phyloP scores from a whole-genome alignment of 441 rosid genomes.

The Pelargonium citronellum region DNA sequence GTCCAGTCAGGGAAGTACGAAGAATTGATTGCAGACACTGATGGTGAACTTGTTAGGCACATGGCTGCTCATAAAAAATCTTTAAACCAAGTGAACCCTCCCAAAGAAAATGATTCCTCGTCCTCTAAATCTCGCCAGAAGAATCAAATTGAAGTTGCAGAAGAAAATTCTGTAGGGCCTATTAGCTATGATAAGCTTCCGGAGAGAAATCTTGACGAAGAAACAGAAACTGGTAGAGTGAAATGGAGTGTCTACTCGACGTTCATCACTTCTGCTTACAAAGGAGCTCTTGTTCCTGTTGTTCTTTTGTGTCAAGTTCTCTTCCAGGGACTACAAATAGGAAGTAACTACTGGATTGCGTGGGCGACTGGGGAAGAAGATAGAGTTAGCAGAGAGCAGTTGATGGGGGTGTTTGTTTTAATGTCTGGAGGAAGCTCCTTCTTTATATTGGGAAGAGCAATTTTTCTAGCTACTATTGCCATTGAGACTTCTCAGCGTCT shows the following conservation, averaged over 20 bases:
- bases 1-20: slow-evolving; percentile 75
- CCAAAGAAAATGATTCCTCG: slow-evolving; percentile 39
- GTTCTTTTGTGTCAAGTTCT: slow-evolving; percentile 77
- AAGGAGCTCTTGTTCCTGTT: slow-evolving; percentile 68
- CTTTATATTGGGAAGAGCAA: slow-evolving; percentile 54
- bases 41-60: slow-evolving; percentile 89
- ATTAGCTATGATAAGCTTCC: slow-evolving; percentile 48
- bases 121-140: slow-evolving; percentile 28
- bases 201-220: slow-evolving; percentile 84
- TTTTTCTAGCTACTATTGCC: slow-evolving; percentile 47
- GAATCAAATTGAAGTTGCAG: slow-evolving; percentile 46
- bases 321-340: slow-evolving; percentile 76
- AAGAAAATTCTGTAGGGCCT: slow-evolving; percentile 36
- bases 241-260: slow-evolving; percentile 83
- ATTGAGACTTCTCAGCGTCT: slow-evolving; percentile 49
- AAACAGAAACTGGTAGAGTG: slow-evolving; percentile 83
- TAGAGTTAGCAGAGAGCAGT: slow-evolving; percentile 26
- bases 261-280: slow-evolving; percentile 64
- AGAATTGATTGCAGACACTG: slow-evolving; percentile 64
- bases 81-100: slow-evolving; percentile 56
- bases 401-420: slow-evolving; percentile 41
- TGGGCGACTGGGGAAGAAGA: slow-evolving; percentile 62
- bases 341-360: slow-evolving; percentile 97
- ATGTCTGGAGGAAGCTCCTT: slow-evolving; percentile 54
- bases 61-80: slow-evolving; percentile 54